A percentile compares a stretch with the other conserved stretches of the same genome.
Evolutionary conservation across 139 green algal species (phyloP).

Genomic region (Closterium sp.): DNA sequence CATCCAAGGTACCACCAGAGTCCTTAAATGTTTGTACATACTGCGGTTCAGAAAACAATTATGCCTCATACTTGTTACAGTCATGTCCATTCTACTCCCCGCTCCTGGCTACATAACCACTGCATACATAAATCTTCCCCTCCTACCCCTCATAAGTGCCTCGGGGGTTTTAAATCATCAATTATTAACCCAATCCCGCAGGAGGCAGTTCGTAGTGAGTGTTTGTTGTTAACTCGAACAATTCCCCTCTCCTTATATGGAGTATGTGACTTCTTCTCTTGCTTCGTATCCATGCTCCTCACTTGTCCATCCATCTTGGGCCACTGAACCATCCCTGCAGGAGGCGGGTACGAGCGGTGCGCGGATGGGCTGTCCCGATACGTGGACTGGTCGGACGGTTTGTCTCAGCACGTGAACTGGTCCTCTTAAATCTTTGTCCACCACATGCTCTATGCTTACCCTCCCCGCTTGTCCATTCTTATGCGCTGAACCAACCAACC

Average conservation of each 20-base stretch:
- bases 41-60: too few species aligned
- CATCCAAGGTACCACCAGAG: constrained; percentile 16
- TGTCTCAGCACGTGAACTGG: not conserved
- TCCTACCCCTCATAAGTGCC: too few species aligned
- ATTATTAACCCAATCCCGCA: not conserved
- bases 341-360: not conserved
- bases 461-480: not conserved
- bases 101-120: too few species aligned
- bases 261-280: constrained; percentile 87
- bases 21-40: too few species aligned
- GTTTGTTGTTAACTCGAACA: constrained; percentile 89
- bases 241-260: constrained; percentile 59
- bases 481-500: not conserved
- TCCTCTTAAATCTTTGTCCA: not conserved
- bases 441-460: too few species aligned
- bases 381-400: constrained; percentile 82
- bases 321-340: not conserved
- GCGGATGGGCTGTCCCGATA: constrained; percentile 70
- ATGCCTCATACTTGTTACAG: too few species aligned
- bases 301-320: constrained; percentile 68
- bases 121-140: too few species aligned
- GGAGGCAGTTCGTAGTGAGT: constrained; percentile 74
- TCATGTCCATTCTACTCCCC: too few species aligned
- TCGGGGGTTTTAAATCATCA: not conserved
- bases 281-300: constrained; percentile 89